Evolutionary conservation across 306 rosid species (phyloP).

Genomic region (Hippophae rhamnoides): DNA sequence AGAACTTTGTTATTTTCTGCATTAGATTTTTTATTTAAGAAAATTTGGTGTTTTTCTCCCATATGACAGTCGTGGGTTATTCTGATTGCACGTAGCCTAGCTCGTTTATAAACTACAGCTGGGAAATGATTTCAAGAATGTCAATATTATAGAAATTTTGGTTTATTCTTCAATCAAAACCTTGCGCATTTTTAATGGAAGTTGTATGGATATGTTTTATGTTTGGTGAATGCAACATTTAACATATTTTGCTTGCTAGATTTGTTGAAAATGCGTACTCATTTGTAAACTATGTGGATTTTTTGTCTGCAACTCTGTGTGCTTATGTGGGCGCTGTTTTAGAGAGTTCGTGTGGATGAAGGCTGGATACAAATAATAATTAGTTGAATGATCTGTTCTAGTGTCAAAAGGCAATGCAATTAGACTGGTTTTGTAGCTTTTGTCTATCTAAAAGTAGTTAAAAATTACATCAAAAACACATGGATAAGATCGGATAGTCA

Average conservation of each 20-base stretch:
- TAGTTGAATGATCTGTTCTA: neutral
- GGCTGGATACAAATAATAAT: neutral
- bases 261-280: too few species aligned
- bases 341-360: too few species aligned
- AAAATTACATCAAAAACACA: too few species aligned
- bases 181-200: too few species aligned
- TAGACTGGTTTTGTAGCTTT: neutral
- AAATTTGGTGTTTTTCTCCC: neutral
- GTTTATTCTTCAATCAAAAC: too few species aligned
- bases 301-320: neutral
- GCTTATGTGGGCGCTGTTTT: neutral
- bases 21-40: neutral
- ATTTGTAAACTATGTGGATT: neutral
- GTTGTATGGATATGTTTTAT: too few species aligned
- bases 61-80: neutral
- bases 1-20: neutral
- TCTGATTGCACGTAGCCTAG: neutral
- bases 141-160: too few species aligned
- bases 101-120: neutral
- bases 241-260: too few species aligned
- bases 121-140: neutral
- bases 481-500: too few species aligned
- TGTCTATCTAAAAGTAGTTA: too few species aligned
- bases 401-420: neutral
- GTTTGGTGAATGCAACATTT: too few species aligned